Evolutionary conservation across 768 basidiomycete species (phyloP).

Genomic region (Kwoniella pini): DNA sequence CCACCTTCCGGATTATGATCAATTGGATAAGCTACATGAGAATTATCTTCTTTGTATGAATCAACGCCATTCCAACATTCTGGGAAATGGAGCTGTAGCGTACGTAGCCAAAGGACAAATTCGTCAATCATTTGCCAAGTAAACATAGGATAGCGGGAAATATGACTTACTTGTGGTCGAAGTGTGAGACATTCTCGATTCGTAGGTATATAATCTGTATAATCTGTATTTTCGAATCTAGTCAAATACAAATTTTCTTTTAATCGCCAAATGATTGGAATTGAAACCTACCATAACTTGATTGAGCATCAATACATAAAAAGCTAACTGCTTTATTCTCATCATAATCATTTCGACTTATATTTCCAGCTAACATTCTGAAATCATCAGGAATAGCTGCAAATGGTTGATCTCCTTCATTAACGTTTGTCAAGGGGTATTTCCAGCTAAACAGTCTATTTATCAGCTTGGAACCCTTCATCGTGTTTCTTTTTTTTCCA

Average conservation of each 20-base stretch:
- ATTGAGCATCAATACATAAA: slow-evolving; percentile 25
- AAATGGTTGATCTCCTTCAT: slow-evolving; percentile 7
- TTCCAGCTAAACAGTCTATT: slow-evolving; percentile 9
- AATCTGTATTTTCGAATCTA: no score
- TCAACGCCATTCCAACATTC: slow-evolving; percentile 40
- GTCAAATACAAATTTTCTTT: no score
- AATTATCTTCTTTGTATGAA: slow-evolving; percentile 26
- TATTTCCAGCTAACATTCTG: slow-evolving; percentile 31
- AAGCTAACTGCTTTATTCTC: slow-evolving; percentile 27
- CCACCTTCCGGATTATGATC: slow-evolving; percentile 26
- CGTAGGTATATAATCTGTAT: slow-evolving; percentile 19
- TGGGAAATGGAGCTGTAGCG: slow-evolving; percentile 32
- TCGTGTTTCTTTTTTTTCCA: not conserved
- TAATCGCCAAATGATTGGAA: no score
- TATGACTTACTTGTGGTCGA: slow-evolving; percentile 22
- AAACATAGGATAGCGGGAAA: not conserved
- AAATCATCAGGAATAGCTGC: slow-evolving; percentile 37
- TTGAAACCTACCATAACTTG: slow-evolving; percentile 18
- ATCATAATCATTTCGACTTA: slow-evolving; percentile 24
- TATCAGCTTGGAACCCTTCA: not conserved
- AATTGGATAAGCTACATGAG: slow-evolving; percentile 35
- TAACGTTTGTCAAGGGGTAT: slow-evolving; percentile 10
- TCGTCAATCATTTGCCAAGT: not conserved
- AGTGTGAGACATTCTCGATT: slow-evolving; percentile 21
- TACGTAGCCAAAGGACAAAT: not conserved